Evolutionary conservation across 306 rosid genomes (phyloP).

Genomic region (Calophaca sinica): DNA sequence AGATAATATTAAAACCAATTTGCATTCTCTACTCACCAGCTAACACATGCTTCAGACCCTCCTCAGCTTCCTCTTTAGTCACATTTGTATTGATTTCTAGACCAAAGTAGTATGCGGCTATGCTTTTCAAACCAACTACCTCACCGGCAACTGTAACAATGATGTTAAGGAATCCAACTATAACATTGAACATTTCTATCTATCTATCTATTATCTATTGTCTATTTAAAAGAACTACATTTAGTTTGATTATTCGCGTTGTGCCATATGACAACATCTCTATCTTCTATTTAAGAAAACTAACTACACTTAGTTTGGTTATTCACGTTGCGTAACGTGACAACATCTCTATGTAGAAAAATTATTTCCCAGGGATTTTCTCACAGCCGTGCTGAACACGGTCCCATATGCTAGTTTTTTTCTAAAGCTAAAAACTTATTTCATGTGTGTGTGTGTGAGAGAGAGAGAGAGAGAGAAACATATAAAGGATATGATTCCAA

Average conservation of each 20-base stretch:
- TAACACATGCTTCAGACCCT: conserved; percentile 68
- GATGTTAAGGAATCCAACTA: conserved; percentile 63
- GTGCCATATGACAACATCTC: too few relatives aligned
- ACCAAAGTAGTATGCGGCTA: conserved; percentile 88
- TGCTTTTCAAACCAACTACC: conserved; percentile 78
- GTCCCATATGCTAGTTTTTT: too few relatives aligned
- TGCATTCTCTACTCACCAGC: conserved; percentile 52
- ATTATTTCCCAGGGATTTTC: too few relatives aligned
- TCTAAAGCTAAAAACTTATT: background rate
- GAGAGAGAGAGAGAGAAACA: background rate
- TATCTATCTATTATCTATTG: too few relatives aligned
- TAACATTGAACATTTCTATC: background rate
- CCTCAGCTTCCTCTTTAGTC: conserved; percentile 67
- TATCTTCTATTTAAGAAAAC: too few relatives aligned
- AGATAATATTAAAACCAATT: conserved; percentile 31
- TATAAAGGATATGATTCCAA: conserved; percentile 89
- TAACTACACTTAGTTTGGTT: too few relatives aligned
- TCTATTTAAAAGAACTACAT: too few relatives aligned
- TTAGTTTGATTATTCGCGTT: too few relatives aligned
- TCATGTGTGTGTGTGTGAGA: background rate
- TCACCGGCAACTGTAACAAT: conserved; percentile 62
- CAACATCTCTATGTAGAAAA: too few relatives aligned
- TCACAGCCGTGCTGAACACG: too few relatives aligned
- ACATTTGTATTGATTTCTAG: conserved; percentile 77
- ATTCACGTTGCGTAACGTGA: too few relatives aligned